These are phyloP conservation scores for Anastatica hierochuntica DNA, from an alignment of 345 rosid species.

Conservation along the genomic window DNA sequence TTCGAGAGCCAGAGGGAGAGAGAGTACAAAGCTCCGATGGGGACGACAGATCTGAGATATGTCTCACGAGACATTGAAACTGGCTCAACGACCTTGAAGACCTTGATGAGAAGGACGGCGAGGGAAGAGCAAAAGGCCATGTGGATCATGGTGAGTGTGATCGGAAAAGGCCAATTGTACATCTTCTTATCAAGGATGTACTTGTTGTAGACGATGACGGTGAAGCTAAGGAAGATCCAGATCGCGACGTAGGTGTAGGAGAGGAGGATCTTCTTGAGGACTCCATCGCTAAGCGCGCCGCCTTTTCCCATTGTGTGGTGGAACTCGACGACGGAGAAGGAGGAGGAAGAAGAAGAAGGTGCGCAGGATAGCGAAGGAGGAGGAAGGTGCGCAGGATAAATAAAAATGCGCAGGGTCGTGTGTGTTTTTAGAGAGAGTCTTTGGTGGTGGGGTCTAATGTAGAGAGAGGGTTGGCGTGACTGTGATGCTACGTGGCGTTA, in stretches of 20 bases:
- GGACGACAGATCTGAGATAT: slow-evolving; percentile 64
- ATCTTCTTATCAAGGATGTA: not conserved
- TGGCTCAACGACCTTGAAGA: slow-evolving; percentile 83
- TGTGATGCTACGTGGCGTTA: too few relatives aligned
- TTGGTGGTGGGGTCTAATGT: too few relatives aligned
- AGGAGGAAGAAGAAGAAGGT: too few relatives aligned
- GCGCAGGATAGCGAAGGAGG: slow-evolving; percentile 16
- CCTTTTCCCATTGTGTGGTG: slow-evolving; percentile 66
- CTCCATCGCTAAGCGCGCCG: slow-evolving; percentile 75
- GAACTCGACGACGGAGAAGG: not conserved
- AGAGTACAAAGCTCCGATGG: slow-evolving; percentile 87
- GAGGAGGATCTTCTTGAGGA: slow-evolving; percentile 76
- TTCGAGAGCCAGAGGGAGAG: slow-evolving; percentile 91
- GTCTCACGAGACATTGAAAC: slow-evolving; percentile 7
- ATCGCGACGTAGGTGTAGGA: slow-evolving; percentile 70
- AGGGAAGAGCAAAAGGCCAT: slow-evolving; percentile 91
- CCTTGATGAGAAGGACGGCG: slow-evolving; percentile 76
- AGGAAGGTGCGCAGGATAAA: too few relatives aligned
- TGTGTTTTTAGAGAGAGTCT: not conserved
- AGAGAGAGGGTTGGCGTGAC: too few relatives aligned
- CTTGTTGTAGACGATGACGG: too few relatives aligned
- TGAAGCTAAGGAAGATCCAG: slow-evolving; percentile 49
- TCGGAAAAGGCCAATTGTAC: slow-evolving; percentile 28
- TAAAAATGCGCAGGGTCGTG: not conserved
- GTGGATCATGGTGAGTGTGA: slow-evolving; percentile 98